These are phyloP conservation scores for Entomortierella chlamydospora DNA, from an alignment of 192 early-diverging fungal species.

Conservation along the genomic window DNA sequence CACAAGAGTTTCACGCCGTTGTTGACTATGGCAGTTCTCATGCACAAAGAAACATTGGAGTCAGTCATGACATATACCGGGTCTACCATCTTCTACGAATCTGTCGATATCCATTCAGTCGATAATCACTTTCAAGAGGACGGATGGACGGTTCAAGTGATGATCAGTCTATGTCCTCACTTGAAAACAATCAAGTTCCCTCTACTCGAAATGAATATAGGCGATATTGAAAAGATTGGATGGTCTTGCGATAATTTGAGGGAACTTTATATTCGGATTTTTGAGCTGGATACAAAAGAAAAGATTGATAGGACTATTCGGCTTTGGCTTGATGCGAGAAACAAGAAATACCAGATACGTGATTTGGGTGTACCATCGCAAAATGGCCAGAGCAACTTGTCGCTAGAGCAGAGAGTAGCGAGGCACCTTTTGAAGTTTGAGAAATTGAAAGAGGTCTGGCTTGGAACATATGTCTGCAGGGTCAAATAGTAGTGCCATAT, in stretches of 20 bases:
- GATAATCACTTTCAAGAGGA: background rate
- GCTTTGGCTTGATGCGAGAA: background rate
- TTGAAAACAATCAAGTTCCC: background rate
- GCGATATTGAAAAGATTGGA: background rate
- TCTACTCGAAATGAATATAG: constrained; percentile 7
- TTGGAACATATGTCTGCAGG: background rate
- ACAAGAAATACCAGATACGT: too few relatives aligned
- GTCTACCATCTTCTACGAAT: background rate
- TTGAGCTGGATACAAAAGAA: background rate
- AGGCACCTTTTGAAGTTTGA: constrained; percentile 5
- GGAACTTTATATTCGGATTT: background rate
- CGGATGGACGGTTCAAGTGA: background rate
- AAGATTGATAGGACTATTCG: background rate
- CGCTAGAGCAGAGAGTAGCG: background rate
- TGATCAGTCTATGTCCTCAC: background rate
- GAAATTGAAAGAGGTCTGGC: background rate
- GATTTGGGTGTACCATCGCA: too few relatives aligned
- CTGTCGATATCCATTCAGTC: background rate
- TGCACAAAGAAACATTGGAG: background rate
- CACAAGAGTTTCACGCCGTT: background rate
- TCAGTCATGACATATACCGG: background rate
- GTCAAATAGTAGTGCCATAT: too few relatives aligned
- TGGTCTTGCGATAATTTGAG: background rate
- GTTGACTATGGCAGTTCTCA: constrained; percentile 6
- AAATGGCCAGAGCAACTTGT: background rate